phyloP scores from a whole-genome alignment of 495 filamentous ascomycete genomes.

The Talaromyces borbonicus region DNA sequence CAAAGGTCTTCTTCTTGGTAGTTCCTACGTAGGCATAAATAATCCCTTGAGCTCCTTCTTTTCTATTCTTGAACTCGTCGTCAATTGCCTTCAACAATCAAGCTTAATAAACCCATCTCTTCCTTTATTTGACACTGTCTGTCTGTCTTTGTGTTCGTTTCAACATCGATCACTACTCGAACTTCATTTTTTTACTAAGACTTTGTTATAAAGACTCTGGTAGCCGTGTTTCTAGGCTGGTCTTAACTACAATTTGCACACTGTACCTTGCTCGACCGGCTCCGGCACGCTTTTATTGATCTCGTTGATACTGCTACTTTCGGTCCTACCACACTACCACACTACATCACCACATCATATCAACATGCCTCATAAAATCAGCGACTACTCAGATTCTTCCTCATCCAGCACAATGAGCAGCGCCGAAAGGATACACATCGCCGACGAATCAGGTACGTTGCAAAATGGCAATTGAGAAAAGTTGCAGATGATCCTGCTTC shows the following conservation, averaged over 20 bases:
- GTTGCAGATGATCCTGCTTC: no score
- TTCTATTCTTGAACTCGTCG: not conserved
- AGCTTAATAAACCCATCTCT: not conserved
- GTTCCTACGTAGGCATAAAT: slow-evolving; percentile 3
- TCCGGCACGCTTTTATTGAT: no score
- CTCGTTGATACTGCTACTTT: no score
- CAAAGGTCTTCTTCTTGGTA: no score
- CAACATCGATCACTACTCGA: slow-evolving; percentile 1
- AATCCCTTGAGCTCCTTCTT: slow-evolving; percentile 1
- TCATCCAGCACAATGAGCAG: slow-evolving; percentile 33
- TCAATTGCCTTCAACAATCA: not conserved
- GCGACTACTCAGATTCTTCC: slow-evolving; percentile 36
- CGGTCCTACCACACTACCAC: not conserved
- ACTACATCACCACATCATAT: slow-evolving; percentile 2
- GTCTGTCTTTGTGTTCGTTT: not conserved
- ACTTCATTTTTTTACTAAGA: no score
- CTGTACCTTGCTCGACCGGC: no score
- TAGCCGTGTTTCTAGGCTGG: no score
- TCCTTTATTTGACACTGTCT: not conserved
- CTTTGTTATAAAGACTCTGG: no score
- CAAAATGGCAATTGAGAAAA: no score
- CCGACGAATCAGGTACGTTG: slow-evolving; percentile 32
- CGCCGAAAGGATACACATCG: slow-evolving; percentile 23
- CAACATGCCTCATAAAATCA: slow-evolving; percentile 35
- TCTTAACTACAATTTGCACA: no score